Evolutionary conservation across 2,329 filamentous ascomycete genomes (phyloP).

Genomic region (Fusarium mangiferae): DNA sequence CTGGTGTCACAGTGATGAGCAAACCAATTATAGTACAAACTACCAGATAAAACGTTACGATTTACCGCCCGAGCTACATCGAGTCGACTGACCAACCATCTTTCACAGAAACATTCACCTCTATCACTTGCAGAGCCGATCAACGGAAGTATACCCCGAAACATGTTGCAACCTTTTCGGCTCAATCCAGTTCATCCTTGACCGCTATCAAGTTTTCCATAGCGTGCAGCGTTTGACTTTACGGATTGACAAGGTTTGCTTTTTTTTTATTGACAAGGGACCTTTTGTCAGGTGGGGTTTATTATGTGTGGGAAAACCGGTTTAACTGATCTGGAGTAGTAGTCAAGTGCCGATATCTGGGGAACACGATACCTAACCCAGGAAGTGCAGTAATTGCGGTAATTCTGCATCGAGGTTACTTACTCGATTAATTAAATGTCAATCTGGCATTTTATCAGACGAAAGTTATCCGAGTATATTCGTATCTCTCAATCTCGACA

Average conservation of each 20-base stretch:
- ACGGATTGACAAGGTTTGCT: background rate
- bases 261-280: background rate
- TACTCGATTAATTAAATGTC: background rate
- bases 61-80: constrained; percentile 23
- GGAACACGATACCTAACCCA: constrained; percentile 14
- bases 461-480: background rate
- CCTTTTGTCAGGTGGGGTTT: constrained; percentile 19
- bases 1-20: constrained; percentile 18
- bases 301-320: constrained; percentile 1
- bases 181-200: constrained; percentile 2
- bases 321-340: constrained; percentile 11
- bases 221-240: background rate
- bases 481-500: background rate
- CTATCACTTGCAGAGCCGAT: constrained; percentile 18
- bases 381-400: background rate
- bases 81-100: constrained; percentile 21
- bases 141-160: constrained; percentile 10
- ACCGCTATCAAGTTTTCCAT: constrained; percentile 9
- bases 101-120: constrained; percentile 7
- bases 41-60: background rate
- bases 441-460: background rate
- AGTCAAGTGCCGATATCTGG: constrained; percentile 25
- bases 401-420: background rate
- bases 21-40: constrained; percentile 19
- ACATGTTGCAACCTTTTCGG: constrained; percentile 10